A percentile compares a stretch with the other conserved stretches of the same genome.
Evolutionary conservation across 1,284 basidiomycete genomes (phyloP).

Genomic region (Uromyces viciae-fabae): DNA sequence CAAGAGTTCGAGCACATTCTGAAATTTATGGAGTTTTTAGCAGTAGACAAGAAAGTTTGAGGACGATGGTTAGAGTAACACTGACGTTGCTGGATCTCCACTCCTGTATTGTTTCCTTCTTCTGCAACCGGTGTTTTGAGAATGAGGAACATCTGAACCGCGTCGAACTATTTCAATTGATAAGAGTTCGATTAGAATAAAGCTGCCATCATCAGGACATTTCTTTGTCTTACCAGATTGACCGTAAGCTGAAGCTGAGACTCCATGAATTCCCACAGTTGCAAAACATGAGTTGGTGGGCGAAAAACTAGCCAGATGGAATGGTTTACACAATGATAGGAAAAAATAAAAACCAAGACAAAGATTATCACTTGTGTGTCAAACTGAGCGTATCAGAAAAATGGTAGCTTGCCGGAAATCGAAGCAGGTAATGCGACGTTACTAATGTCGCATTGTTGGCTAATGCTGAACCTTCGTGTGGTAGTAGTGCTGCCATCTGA

Average conservation of each 20-base stretch:
- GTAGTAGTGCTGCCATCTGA: slow-evolving; percentile 1
- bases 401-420: slow-evolving; percentile 17
- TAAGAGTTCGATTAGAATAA: background rate
- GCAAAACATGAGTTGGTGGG: slow-evolving; percentile 28
- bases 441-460: slow-evolving; percentile 19
- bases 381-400: background rate
- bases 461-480: slow-evolving; percentile 35
- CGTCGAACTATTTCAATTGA: slow-evolving; percentile 11
- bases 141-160: slow-evolving; percentile 39
- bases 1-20: slow-evolving; percentile 42
- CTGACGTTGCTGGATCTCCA: slow-evolving; percentile 45
- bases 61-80: background rate
- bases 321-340: background rate
- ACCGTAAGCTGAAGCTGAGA: slow-evolving; percentile 16
- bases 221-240: slow-evolving; percentile 2
- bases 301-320: slow-evolving; percentile 8
- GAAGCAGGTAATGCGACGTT: slow-evolving; percentile 7
- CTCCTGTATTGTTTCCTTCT: slow-evolving; percentile 44
- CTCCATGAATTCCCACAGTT: slow-evolving; percentile 37
- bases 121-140: slow-evolving; percentile 42
- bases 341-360: background rate
- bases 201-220: background rate
- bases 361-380: background rate
- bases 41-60: no score
- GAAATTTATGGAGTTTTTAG: background rate